These are phyloP conservation scores for Cercospora zeae-maydis DNA, from an alignment of 2,329 filamentous ascomycete genomes.

Conservation along the genomic window DNA sequence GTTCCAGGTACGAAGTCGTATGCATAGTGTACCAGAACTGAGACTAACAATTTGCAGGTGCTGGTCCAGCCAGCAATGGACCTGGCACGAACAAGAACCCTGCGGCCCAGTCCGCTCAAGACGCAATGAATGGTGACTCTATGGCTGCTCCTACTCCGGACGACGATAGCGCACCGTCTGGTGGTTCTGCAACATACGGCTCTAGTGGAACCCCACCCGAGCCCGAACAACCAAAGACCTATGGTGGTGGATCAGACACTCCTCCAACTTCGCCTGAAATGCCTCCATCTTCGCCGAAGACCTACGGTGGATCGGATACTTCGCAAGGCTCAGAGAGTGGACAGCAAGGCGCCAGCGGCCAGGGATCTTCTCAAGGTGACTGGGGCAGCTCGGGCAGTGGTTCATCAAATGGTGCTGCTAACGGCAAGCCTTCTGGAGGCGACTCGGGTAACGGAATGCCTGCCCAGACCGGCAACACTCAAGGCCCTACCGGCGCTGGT, in stretches of 20 bases:
- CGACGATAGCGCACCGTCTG: not conserved
- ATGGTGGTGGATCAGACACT: too few relatives aligned
- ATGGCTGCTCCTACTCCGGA: not conserved
- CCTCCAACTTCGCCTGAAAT: too few relatives aligned
- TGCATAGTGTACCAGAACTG: not conserved
- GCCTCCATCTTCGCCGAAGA: too few relatives aligned
- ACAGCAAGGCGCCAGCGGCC: too few relatives aligned
- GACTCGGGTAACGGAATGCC: too few relatives aligned
- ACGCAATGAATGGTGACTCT: constrained; percentile 33
- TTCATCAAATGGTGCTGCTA: not conserved
- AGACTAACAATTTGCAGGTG: not conserved
- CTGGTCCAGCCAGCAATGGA: not conserved
- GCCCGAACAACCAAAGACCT: not conserved
- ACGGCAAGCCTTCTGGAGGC: not conserved
- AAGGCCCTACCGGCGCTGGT: not conserved
- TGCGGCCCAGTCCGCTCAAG: constrained; percentile 42
- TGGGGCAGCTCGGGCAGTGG: too few relatives aligned
- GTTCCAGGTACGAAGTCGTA: not conserved
- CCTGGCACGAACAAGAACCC: constrained; percentile 6
- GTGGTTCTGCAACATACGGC: not conserved
- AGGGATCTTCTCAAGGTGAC: too few relatives aligned
- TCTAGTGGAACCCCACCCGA: too few relatives aligned
- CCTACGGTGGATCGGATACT: too few relatives aligned
- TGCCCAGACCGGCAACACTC: not conserved
- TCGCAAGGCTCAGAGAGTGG: too few relatives aligned